Percentiles rank a stretch among this genome's conserved stretches.
Evolutionary conservation across 2,329 filamentous ascomycete species (phyloP).

Genomic region (Aspergillus ochraceus): DNA sequence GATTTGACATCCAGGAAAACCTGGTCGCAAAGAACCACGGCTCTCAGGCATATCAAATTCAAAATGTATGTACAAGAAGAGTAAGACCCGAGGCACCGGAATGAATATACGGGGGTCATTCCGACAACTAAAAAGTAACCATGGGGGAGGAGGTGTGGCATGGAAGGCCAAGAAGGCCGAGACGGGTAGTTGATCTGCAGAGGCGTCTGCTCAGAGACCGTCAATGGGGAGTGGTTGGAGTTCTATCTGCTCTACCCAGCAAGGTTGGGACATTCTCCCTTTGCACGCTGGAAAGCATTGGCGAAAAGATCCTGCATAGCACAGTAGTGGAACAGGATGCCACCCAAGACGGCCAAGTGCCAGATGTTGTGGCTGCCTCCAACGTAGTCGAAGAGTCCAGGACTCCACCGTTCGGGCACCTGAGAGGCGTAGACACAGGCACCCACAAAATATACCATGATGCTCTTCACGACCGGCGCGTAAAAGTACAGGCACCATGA

Average conservation of each 20-base stretch:
- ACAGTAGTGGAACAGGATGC: slow-evolving; percentile 94
- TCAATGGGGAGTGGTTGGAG: no score
- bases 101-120: slow-evolving; percentile 22
- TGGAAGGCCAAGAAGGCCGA: background rate
- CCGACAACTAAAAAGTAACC: background rate
- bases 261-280: slow-evolving; percentile 46
- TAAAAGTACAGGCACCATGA: slow-evolving; percentile 88
- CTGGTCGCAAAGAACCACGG: background rate
- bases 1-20: background rate
- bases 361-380: slow-evolving; percentile 97
- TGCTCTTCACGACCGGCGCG: slow-evolving; percentile 77
- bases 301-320: slow-evolving; percentile 96
- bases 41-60: background rate
- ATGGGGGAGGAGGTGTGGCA: background rate
- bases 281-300: slow-evolving; percentile 68
- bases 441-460: slow-evolving; percentile 81
- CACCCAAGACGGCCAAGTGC: slow-evolving; percentile 91
- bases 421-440: slow-evolving; percentile 89
- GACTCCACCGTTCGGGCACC: slow-evolving; percentile 88
- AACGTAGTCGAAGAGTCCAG: slow-evolving; percentile 91
- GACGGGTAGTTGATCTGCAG: background rate
- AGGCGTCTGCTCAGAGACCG: slow-evolving; percentile 13
- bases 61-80: slow-evolving; percentile 16
- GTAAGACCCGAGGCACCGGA: slow-evolving; percentile 1
- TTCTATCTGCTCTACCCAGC: slow-evolving; percentile 1